phyloP scores from a whole-genome alignment of 2,329 filamentous ascomycete genomes.

The Claviceps sp. region DNA sequence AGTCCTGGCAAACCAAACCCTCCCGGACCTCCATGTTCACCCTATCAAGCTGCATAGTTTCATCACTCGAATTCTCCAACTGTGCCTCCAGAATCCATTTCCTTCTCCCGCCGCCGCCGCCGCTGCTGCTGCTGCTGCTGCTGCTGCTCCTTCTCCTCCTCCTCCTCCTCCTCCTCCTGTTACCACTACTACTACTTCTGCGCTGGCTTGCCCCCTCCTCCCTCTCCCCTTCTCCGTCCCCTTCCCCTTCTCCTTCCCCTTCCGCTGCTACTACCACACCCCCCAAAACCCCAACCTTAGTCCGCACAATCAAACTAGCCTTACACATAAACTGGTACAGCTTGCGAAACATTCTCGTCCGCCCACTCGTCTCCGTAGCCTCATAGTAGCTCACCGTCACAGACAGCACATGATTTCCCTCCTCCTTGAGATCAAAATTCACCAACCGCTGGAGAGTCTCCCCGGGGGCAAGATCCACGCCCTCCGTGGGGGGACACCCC shows the following conservation, averaged over 20 bases:
- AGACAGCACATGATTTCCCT: slow-evolving; percentile 84
- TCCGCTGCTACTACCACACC: not conserved
- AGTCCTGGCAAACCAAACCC: slow-evolving; percentile 37
- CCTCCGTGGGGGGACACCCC: slow-evolving; percentile 3
- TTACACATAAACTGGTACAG: slow-evolving; percentile 95
- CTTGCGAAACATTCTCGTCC: slow-evolving; percentile 80
- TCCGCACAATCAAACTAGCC: slow-evolving; percentile 76
- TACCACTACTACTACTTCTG: not conserved
- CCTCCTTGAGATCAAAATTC: slow-evolving; percentile 79
- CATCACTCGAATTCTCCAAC: slow-evolving; percentile 86
- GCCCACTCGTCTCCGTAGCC: slow-evolving; percentile 54
- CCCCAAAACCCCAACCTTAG: slow-evolving; percentile 53
- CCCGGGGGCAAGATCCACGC: slow-evolving; percentile 41
- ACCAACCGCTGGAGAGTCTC: slow-evolving; percentile 70
- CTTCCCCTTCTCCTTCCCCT: too few relatives aligned
- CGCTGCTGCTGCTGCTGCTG: not conserved
- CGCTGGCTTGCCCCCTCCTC: too few relatives aligned
- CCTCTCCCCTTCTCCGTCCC: too few relatives aligned
- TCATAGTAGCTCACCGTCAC: slow-evolving; percentile 94
- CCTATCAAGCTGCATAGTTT: slow-evolving; percentile 62
- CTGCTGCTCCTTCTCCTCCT: slow-evolving; percentile 6
- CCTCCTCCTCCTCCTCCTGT: not conserved
- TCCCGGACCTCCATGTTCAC: slow-evolving; percentile 41
- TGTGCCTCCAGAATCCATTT: slow-evolving; percentile 81
- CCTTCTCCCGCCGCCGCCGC: slow-evolving; percentile 12